Base-by-base conservation (phyloP, 371 early-diverging fungal species). In the Rhizopus sp. region DNA sequence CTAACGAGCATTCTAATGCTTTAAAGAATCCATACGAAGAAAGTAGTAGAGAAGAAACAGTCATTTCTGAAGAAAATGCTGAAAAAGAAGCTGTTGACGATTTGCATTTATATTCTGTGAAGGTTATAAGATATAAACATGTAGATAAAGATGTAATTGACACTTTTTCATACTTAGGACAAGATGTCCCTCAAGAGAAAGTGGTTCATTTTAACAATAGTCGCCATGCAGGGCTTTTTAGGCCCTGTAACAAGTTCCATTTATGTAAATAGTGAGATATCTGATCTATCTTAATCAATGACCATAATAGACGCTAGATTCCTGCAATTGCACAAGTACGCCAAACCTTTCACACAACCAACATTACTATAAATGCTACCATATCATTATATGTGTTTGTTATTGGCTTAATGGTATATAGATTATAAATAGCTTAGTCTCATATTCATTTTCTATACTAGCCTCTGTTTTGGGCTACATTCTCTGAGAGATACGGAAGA, bases 401-500 rank as follows among this genome's bases (percentile, higher is more conserved):
- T 9, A 67, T 71, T 55, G 78, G 78, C 10, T 42, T 78, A 30
- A 69, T 72, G 29, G 78, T 78, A 66, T 56, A 8, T 46, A 29
- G 3, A 17, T 13, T 30, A n/a, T 17, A 32, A 6, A 42, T 6
- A 16, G 40, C 13, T 15, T 12, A 12, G 12, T 2, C 23, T 45
- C 16, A 51, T 55, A 33, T 10, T 35, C n/a, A 53, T 50, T 41
- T 33, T 40, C n/a, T 16, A 12, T 37, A 34, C 8, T 56, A 78
- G 78, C 85, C 86, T 12, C 48, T 92, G n/a, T 53, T 87, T 23
- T 90, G 86, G 87, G 90, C 87, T 13, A 77, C 85, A 29, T 59
- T 88, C 10, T 87, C 91, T 0, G 93, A 93, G 62, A 53, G 66
- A 5, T 75, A 78, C 56, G 87, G 88, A 4, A 79, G 93, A 13